phyloP scores from a whole-genome alignment of 805 yeast genomes.

The Zygotorulaspora chibaensis region DNA sequence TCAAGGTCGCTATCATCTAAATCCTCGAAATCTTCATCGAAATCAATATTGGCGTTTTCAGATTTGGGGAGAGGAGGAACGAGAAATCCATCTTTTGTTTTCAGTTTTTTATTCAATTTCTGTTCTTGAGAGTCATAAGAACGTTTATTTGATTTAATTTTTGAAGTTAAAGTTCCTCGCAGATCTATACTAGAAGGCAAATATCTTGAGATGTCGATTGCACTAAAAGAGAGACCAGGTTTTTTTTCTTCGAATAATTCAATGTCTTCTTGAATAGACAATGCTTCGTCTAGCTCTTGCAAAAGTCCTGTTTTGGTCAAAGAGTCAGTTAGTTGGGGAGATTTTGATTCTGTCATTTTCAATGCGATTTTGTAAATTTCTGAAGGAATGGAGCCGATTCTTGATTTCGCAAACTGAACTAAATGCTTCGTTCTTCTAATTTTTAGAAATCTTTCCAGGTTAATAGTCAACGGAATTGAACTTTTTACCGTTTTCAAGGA shows the following conservation, averaged over 20 bases:
- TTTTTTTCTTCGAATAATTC: slow-evolving; percentile 35
- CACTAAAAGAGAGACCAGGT: slow-evolving; percentile 37
- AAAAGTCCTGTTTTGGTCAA: slow-evolving; percentile 47
- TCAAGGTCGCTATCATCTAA: slow-evolving; percentile 35
- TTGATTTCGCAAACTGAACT: slow-evolving; percentile 55
- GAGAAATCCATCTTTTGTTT: slow-evolving; percentile 39
- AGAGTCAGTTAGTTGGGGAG: slow-evolving; percentile 42
- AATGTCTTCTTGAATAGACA: slow-evolving; percentile 25
- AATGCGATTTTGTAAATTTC: slow-evolving; percentile 59
- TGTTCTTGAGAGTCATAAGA: slow-evolving; percentile 26
- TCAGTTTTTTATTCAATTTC: slow-evolving; percentile 36
- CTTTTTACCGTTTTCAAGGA: slow-evolving; percentile 45
- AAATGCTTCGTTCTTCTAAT: slow-evolving; percentile 61
- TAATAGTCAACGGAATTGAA: slow-evolving; percentile 52
- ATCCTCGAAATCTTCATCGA: slow-evolving; percentile 30
- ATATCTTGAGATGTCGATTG: slow-evolving; percentile 40
- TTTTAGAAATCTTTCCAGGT: slow-evolving; percentile 63
- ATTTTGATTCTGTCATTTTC: slow-evolving; percentile 50
- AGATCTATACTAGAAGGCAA: slow-evolving; percentile 44
- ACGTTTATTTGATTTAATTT: slow-evolving; percentile 38
- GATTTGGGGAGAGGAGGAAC: slow-evolving; percentile 30
- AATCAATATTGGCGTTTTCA: slow-evolving; percentile 24
- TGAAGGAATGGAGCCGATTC: slow-evolving; percentile 67
- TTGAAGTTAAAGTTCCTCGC: slow-evolving; percentile 43
- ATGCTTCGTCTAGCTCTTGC: slow-evolving; percentile 43